These are phyloP conservation scores for Parietichytrium sp. DNA, from an alignment of 108 stramenopile species.

Conservation along the genomic window DNA sequence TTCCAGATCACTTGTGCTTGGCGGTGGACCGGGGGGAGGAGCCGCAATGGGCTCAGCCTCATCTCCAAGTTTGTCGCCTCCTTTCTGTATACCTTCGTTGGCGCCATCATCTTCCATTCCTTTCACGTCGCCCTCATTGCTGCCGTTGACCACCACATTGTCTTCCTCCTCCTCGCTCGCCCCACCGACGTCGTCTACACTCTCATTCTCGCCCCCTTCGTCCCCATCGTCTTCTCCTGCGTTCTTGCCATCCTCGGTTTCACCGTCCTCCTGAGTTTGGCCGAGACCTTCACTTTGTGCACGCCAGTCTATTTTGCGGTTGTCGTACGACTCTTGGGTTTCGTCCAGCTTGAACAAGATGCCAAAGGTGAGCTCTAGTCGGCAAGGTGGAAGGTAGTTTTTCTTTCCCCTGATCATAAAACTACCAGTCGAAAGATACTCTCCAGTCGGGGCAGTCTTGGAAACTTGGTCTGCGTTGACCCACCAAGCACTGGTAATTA, in stretches of 20 bases:
- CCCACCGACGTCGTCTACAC: slow-evolving; percentile 12
- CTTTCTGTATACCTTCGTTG: no score
- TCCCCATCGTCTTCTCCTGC: not conserved
- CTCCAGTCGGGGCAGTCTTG: slow-evolving; percentile 92
- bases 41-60: no score
- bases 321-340: not conserved
- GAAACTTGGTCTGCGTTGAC: slow-evolving; percentile 87
- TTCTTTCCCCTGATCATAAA: slow-evolving; percentile 96
- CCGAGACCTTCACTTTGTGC: not conserved
- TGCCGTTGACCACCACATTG: slow-evolving; percentile 60
- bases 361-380: slow-evolving; percentile 90
- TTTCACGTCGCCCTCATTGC: not conserved
- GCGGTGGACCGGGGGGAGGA: no score
- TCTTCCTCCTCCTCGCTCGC: slow-evolving; percentile 66
- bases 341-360: slow-evolving; percentile 88
- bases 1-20: no score
- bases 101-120: not conserved
- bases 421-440: slow-evolving; percentile 89
- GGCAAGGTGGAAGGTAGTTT: slow-evolving; percentile 81
- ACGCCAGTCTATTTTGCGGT: not conserved
- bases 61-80: no score
- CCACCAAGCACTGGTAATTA: slow-evolving; percentile 88
- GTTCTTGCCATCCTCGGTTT: not conserved
- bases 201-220: not conserved
- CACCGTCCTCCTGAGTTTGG: not conserved